These are phyloP conservation scores for Aureobasidium lini DNA, from an alignment of 2,329 filamentous ascomycete genomes.

Conservation along the genomic window DNA sequence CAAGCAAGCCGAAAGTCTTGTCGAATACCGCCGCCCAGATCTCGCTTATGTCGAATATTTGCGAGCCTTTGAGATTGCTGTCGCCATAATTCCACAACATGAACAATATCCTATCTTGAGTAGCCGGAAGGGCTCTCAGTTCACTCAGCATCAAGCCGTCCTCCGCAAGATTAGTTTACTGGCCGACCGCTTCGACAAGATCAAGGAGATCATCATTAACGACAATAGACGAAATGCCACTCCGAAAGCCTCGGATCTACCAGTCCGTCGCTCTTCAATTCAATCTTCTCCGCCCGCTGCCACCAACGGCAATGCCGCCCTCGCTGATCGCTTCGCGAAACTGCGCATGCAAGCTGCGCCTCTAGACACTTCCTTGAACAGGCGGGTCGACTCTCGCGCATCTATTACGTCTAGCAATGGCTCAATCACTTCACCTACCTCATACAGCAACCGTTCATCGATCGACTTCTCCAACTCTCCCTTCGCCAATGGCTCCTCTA, in stretches of 20 bases:
- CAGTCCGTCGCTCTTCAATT: conserved; percentile 18
- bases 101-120: conserved; percentile 51
- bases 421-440: conserved; percentile 27
- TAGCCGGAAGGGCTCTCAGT: not conserved
- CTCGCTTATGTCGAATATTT: conserved; percentile 78
- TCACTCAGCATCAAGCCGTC: not conserved
- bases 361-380: conserved; percentile 11
- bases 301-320: conserved; percentile 37
- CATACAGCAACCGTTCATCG: conserved; percentile 22
- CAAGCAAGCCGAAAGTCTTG: conserved; percentile 48
- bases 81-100: conserved; percentile 69
- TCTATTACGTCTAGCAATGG: conserved; percentile 22
- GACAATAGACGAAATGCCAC: conserved; percentile 53
- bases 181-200: conserved; percentile 37
- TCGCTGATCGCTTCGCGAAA: conserved; percentile 28
- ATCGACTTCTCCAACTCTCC: conserved; percentile 19
- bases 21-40: conserved; percentile 61
- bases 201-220: conserved; percentile 44
- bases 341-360: conserved; percentile 18
- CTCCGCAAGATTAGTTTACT: conserved; percentile 29
- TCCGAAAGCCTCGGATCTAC: conserved; percentile 14
- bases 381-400: conserved; percentile 22
- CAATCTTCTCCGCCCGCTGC: not conserved
- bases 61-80: conserved; percentile 68
- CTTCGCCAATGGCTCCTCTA: not conserved